Base-by-base conservation (phyloP, 176 grass and related monocot species). In the Tillandsia leiboldiana region DNA sequence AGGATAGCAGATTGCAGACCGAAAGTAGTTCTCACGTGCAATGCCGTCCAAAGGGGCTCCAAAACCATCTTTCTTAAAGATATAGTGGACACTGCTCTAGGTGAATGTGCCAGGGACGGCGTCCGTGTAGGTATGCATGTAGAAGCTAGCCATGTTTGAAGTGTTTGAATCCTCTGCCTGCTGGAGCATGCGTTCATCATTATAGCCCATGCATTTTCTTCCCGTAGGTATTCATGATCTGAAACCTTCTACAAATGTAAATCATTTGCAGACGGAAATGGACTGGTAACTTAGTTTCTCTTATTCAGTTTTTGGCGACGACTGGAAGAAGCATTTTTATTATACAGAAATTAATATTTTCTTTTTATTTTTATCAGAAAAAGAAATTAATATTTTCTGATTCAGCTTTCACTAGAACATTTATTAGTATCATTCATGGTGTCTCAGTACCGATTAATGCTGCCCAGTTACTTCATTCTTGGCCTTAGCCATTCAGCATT, bases 1-100 rank as follows among this genome's bases (percentile, higher is more conserved):
- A 90, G 94, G 76, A 90, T 99, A 50, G 29, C 65, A 65, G 94
- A 90, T 53, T 93, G 94, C 76, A 90, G 90, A 28, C 89, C 94
- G 6, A 99, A 99, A 76, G 65, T 88, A 75, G 94, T 99, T 29
- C 85, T 99, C 77, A 99, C 94, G 11, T 93, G 94, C 84, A 99
- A 93, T 83, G 94, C 89, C 23, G 87, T 99, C 17, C 88, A 80
- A 72, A 87, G 94, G 50, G 89, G 87, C 33, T 2, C 9, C 71
- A 99, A 99, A 81, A 15, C 73, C 53, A 99, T 99, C 66, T 50
- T 72, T 76, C 89, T 99, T 64, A 99, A 99, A 82, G 80, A 99
- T 51, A 93, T 99, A 67, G 94, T 99, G 11, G 89, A 99, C 26
- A 26, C 67, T 42, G 83, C 94, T 71, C 75, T 99, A 22, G 26